Percentiles rank a stretch among this genome's conserved stretches.
Evolutionary conservation across 129 eudicot species (phyloP).

Genomic region (Heracleum sosnowskyi): DNA sequence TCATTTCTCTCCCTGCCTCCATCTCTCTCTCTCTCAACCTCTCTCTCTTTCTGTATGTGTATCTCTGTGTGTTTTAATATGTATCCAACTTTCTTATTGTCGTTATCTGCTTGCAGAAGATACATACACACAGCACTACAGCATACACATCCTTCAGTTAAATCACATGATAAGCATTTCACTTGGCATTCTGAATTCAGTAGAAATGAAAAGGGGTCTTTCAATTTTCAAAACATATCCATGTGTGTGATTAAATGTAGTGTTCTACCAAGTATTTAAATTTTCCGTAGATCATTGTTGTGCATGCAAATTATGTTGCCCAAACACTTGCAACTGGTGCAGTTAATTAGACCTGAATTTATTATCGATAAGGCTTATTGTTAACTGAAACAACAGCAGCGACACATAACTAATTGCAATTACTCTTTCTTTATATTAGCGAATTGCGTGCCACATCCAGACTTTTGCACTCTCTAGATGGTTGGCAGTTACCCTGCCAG

Average conservation of each 20-base stretch:
- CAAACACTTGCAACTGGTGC: not conserved
- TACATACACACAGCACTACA: not conserved
- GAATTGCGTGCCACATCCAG: conserved; percentile 83
- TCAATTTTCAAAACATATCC: not conserved
- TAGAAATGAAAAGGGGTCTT: not conserved
- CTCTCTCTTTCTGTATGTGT: not conserved
- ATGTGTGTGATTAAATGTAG: not conserved
- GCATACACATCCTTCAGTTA: not conserved
- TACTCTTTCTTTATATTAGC: conserved; percentile 35
- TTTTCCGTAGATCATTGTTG: not conserved
- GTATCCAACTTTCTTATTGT: not conserved
- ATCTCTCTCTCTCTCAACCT: not conserved
- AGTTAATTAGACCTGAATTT: not conserved
- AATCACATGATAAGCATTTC: not conserved
- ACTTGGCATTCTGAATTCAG: not conserved
- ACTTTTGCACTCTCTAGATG: conserved; percentile 77
- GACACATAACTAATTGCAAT: not conserved
- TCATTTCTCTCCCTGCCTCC: not conserved
- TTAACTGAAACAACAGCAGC: not conserved
- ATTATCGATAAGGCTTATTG: not conserved
- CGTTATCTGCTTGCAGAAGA: not conserved
- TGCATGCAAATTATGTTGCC: not conserved
- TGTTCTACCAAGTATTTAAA: not conserved
- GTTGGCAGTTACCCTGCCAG: conserved; percentile 77
- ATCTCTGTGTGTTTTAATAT: no score